Percentiles rank a stretch among this genome's conserved stretches.
Conservation (phyloP, 2,329 filamentous ascomycete species). For the Fusarium devonianum region DNA sequence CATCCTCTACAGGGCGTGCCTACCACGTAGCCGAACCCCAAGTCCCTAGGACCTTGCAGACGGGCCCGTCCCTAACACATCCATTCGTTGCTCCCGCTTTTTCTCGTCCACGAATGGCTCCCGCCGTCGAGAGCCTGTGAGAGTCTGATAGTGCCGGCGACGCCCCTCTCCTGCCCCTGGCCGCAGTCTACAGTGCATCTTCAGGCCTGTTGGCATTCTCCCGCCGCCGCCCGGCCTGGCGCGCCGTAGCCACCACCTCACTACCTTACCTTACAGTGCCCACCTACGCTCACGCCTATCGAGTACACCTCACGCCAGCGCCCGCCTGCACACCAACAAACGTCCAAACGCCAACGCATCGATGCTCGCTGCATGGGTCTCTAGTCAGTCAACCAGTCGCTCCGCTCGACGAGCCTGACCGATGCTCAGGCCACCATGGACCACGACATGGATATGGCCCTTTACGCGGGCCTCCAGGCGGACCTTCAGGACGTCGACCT, state of each 20-base stretch:
- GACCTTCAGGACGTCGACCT: slow-evolving; percentile 39
- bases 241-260: slow-evolving; percentile 7
- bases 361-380: slow-evolving; percentile 56
- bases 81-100: slow-evolving; percentile 26
- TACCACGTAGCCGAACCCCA: no score
- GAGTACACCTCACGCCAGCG: slow-evolving; percentile 36
- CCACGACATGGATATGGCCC: slow-evolving; percentile 47
- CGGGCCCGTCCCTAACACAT: slow-evolving; percentile 19
- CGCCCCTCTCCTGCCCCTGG: slow-evolving; percentile 29
- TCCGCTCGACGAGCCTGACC: slow-evolving; percentile 52
- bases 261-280: slow-evolving; percentile 12
- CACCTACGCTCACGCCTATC: slow-evolving; percentile 35
- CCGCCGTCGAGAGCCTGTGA: slow-evolving; percentile 31
- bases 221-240: slow-evolving; percentile 12
- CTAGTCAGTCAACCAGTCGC: slow-evolving; percentile 52
- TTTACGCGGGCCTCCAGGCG: slow-evolving; percentile 42
- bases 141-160: slow-evolving; percentile 15
- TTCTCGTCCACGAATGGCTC: slow-evolving; percentile 31
- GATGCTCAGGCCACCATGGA: slow-evolving; percentile 60
- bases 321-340: slow-evolving; percentile 50
- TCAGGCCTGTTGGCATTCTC: slow-evolving; percentile 21
- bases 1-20: slow-evolving; percentile 27
- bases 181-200: slow-evolving; percentile 11
- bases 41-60: slow-evolving; percentile 23
- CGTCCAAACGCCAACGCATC: slow-evolving; percentile 53